phyloP scores from a whole-genome alignment of 129 eudicot genomes.

The Ambrosia trifida region DNA sequence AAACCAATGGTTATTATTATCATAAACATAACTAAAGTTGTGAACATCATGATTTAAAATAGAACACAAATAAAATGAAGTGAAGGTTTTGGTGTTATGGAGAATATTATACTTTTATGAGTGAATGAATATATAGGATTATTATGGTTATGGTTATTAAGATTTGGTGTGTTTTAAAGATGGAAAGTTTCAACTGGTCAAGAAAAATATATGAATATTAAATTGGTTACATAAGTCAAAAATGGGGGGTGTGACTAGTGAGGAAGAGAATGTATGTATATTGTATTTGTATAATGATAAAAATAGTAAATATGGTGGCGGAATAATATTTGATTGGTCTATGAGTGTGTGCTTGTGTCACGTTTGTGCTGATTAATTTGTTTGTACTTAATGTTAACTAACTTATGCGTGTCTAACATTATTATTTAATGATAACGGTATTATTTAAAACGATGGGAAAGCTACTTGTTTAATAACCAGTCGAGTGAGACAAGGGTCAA shows the following conservation, averaged over 20 bases:
- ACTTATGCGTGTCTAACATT: neutral
- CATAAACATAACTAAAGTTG: constrained; percentile 25
- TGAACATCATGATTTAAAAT: constrained; percentile 27
- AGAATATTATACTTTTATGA: constrained; percentile 17
- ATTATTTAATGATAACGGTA: neutral
- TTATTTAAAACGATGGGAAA: neutral
- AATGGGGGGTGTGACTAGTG: constrained; percentile 31
- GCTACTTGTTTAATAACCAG: neutral
- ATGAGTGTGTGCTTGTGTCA: constrained; percentile 32
- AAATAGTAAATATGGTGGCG: neutral
- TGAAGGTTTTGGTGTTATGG: neutral
- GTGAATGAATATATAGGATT: constrained; percentile 23
- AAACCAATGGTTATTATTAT: constrained; percentile 11
- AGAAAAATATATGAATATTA: constrained; percentile 4
- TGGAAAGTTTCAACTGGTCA: neutral
- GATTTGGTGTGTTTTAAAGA: neutral
- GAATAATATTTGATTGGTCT: constrained; percentile 34
- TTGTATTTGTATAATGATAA: no score
- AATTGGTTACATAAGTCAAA: constrained; percentile 18
- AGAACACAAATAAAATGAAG: neutral
- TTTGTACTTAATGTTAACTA: constrained; percentile 21
- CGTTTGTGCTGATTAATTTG: constrained; percentile 10
- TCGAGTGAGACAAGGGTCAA: constrained; percentile 16
- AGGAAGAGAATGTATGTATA: constrained; percentile 22
- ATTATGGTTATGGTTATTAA: constrained; percentile 19